Evolutionary conservation across 805 yeast species (phyloP), one percentile per base, ranked within the genome.

Genomic region (Torulaspora gathmanii): DNA sequence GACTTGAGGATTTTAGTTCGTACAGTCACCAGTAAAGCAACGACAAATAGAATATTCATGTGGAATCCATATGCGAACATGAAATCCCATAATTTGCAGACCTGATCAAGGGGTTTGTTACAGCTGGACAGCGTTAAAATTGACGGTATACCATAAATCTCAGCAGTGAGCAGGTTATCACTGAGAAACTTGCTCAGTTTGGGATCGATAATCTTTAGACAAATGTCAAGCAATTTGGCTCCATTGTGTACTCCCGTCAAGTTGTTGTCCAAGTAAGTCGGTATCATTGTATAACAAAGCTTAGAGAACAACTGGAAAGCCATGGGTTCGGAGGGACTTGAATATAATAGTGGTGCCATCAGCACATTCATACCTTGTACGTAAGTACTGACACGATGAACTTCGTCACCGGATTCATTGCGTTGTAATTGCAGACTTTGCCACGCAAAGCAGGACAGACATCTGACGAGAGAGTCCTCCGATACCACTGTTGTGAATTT

Each of bases 361-460:
- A 89, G 63, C 0, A 89, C 88, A 60, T 89, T 89, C 83, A 90
- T 79, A 2, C 96, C 96, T 61, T 89, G 96, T n/a, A 89, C 96
- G 58, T 87, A 87, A 0, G 71, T 54, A 40, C 62, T 54, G 23
- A 58, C 52, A 11, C 54, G 47, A n/a, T 40, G 42, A 11, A 29
- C 39, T 3, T 46, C 45, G 12, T 39, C 16, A 13, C 28, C 44
- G 22, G 34, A 33, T 13, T 25, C 59, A 41, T 55, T 37, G 27
- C 36, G 39, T 16, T 42, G 31, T 27, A 40, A 15, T 27, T 55
- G 58, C 23, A 56, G 51, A 11, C 60, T 59, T 35, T 74, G 64
- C 62, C 79, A 65, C 2, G 95, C 95, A 58, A 79, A 76, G n/a
- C 85, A 80, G 26, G 86, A 83, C 20, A 89, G 70, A 2, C 88